Evolutionary conservation across 768 basidiomycete genomes (phyloP), one percentile per base, ranked within the genome.

Genomic region (Suillus plorans): DNA sequence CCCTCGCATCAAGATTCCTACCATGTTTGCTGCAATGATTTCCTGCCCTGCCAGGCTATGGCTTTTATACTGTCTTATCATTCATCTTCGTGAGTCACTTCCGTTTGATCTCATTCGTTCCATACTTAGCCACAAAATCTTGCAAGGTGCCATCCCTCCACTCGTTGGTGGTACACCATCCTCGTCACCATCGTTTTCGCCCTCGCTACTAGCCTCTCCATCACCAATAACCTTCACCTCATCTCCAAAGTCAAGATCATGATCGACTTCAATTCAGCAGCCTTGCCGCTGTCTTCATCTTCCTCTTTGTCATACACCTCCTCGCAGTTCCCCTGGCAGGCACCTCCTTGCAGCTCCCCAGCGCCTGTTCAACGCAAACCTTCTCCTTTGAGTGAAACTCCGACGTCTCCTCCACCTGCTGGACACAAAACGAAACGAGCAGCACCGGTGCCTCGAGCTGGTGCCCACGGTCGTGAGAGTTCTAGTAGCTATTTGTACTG

Each of bases 231-330:
- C 80, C 61, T 81, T 86, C 61, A 89, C 77, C 25, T 81, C 82
- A 8, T 80, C 80, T 57, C 82, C 82, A 14, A 82, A 73, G 12
- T 87, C 88, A 36, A 89, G 86, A 57, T 89, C 88, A 16, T 83
- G 82, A 13, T 80, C 81, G 56, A 77, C 72, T 67, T 72, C 66
- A 65, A 31, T 31, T 31, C 5, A 31, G 37, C 67, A 44, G 60
- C 56, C 42, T 22, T 13, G 64, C 70, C 73, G 10, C 76, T 77
- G 20, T 75, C 75, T 39, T 83, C 84, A 25, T 84, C 87, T n/a
- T 86, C 87, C 13, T 88, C 89, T n/a, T 89, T 88, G 31, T 84
- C 82, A 0, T 83, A 82, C 42, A 89, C 31, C 31, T 31, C 31
- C 31, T 31, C 31, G 5, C 31, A 31, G 31, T 31, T 5, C 31